Base-by-base conservation (phyloP, 345 rosid species). In the Syzygium oleosum region DNA sequence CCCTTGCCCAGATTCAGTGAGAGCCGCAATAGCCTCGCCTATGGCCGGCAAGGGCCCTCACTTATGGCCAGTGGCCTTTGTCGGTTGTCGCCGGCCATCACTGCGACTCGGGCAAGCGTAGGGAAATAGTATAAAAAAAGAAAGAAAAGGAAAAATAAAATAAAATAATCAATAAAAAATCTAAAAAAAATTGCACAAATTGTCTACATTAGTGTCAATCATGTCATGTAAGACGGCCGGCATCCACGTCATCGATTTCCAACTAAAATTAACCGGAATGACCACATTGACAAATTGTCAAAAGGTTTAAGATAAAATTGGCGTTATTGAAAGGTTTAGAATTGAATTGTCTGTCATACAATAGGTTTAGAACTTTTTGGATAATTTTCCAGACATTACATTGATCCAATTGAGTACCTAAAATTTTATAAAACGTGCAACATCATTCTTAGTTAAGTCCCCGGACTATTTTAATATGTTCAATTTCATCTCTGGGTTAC, bases 31-130 rank as follows among this genome's bases (percentile, higher is more conserved):
- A 4, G 17, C 73, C 34, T 27, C 1, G 34, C 73, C 9, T 12
- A 0, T 61, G 34, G 29, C 12, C 0, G 3, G 0, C 14, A 17
- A n/a, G 73, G 73, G 65, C 31, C 31, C 34, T 61, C 34, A 61
- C 17, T 15, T 7, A n/a, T 61, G 34, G 34, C 73, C 1, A 61
- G 65, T 0, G 0, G 15, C 65, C 31, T 59, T 59, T 14, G 9
- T 3, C 17, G 5, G 3, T 14, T 13, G 7, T 61, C 4, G 0
- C 6, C 4, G 0, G 1, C 65, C 65, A 59, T 9, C 27, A 6
- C 16, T 59, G 27, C 7, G 31, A 59, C 29, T 15, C 65, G 7
- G 12, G 27, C 73, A 4, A n/a, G 6, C 0, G 0, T 4, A 61
- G 34, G 53, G 9, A 61, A 27, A 61, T 13, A 61, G 73, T 61